Conservation (phyloP, 176 grass and related monocot species). For the Chloris gayana region DNA sequence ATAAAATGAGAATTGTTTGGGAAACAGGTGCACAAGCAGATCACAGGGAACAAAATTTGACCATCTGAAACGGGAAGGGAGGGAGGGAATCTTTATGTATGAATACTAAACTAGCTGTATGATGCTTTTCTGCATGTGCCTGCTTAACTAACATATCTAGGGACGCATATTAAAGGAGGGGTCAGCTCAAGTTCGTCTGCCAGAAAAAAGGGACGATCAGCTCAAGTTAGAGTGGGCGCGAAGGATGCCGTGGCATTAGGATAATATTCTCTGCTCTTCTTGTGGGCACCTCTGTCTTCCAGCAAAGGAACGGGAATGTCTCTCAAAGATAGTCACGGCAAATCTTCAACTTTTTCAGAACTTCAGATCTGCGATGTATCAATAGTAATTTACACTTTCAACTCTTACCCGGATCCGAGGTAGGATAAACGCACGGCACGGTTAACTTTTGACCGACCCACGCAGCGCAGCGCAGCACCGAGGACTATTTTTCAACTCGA, state of each 20-base stretch:
- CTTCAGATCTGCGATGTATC: too few relatives aligned
- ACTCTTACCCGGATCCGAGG: too few relatives aligned
- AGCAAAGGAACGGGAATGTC: too few relatives aligned
- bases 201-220: background rate
- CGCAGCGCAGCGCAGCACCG: too few relatives aligned
- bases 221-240: background rate
- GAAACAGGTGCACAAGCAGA: background rate
- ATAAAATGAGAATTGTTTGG: background rate
- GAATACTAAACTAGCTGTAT: background rate
- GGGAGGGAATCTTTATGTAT: background rate
- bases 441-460: too few relatives aligned
- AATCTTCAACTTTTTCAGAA: too few relatives aligned
- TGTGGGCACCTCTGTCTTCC: background rate
- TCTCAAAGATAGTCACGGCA: too few relatives aligned
- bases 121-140: background rate
- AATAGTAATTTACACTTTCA: too few relatives aligned
- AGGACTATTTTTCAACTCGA: too few relatives aligned
- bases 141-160: background rate
- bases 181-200: background rate
- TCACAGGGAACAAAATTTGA: too few relatives aligned
- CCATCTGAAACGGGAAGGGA: background rate
- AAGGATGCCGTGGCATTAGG: background rate
- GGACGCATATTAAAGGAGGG: background rate
- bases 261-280: background rate
- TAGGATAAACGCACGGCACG: too few relatives aligned